Evolutionary conservation across 148 eudicot genomes (phyloP), one percentile per base, ranked within the genome.

Genomic region (Rhododendron ovatum): DNA sequence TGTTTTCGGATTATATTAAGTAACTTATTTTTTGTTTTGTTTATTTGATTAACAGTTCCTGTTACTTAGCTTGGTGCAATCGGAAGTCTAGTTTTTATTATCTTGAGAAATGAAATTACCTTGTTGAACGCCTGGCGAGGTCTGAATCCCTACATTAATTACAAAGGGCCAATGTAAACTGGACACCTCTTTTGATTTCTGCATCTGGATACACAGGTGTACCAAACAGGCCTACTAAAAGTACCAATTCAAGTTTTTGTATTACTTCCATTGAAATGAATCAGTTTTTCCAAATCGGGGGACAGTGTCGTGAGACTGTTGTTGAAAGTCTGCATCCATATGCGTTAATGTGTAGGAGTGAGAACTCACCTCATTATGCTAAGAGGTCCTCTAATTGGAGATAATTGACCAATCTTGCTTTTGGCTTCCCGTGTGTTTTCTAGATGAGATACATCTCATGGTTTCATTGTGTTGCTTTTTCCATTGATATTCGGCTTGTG

Each of bases 41-140:
- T 55, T 55, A 47, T 81, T 33, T 30, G 83, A 35, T 81, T 2
- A 81, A 57, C 45, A 33, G 47, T 15, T 81, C 48, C 48, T 17
- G 47, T 82, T 82, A 37, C 33, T 59, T 63, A 79, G 48, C 45
- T 61, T 82, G 88, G 61, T 84, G 65, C 45, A 35, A 33, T 22
- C 7, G 0, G 80, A 65, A 71, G 80, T 73, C 48, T 71, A 73
- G 65, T 30, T 37, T 71, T 73, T 84, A 12, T 71, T 45, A 17
- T 18, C n/a, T 47, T 3, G 2, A 63, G 63, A 50, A 84, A 84
- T 84, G 79, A 50, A 73, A 84, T 74, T 84, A 2, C 59, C 28
- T 35, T 39, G 48, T 84, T 50, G n/a, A 84, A 73, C 50, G 4
- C 80, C 80, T 20, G 26, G 28, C 41, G 20, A 73, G 48, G 28